Percentiles rank a stretch among this genome's conserved stretches.
Conservation (phyloP, 345 rosid species). For the Melaleuca alternifolia region DNA sequence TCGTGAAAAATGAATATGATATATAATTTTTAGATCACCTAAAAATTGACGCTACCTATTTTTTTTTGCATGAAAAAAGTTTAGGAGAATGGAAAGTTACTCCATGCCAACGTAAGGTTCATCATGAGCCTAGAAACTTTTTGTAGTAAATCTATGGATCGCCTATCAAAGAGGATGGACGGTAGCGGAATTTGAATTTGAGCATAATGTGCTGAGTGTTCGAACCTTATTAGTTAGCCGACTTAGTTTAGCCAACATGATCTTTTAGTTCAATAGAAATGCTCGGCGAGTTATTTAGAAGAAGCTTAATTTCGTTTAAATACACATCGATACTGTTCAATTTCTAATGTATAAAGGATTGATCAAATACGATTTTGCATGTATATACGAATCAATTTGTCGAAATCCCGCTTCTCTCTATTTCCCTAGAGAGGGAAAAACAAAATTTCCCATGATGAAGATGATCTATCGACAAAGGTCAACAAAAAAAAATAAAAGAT, state of each 20-base stretch:
- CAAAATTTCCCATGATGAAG: neutral
- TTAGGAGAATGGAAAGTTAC: too few species aligned
- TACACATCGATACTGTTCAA: too few species aligned
- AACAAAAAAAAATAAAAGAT: too few species aligned
- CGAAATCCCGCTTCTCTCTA: neutral
- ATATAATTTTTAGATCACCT: too few species aligned
- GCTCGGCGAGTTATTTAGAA: too few species aligned
- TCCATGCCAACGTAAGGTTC: too few species aligned
- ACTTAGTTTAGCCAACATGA: fast-evolving
- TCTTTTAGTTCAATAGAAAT: neutral
- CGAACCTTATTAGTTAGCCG: neutral
- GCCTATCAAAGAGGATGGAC: neutral
- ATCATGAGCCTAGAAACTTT: neutral
- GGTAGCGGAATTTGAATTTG: neutral
- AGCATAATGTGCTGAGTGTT: neutral
- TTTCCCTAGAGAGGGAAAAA: too few species aligned
- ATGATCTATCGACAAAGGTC: neutral
- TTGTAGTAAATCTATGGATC: neutral
- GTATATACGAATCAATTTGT: neutral
- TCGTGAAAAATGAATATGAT: too few species aligned
- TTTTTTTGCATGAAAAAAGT: too few species aligned
- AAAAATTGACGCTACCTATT: too few species aligned
- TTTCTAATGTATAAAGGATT: neutral
- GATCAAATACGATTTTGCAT: neutral
- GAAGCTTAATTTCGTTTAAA: too few species aligned